Conservation (phyloP, 2,329 filamentous ascomycete genomes). For the Mycosphaerella sp. region DNA sequence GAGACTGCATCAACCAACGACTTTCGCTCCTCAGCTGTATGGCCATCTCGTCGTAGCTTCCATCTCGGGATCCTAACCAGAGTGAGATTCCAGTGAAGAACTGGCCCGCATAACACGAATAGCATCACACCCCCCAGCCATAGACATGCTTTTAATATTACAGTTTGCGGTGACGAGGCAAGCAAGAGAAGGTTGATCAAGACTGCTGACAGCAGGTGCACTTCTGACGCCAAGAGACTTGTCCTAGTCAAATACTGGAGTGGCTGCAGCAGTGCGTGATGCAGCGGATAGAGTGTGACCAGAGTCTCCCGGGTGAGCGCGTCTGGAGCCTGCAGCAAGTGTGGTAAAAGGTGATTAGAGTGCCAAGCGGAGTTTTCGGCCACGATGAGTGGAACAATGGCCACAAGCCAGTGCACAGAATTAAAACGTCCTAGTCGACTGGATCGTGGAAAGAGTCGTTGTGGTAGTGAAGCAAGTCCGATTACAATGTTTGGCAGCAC, state of each 20-base stretch:
- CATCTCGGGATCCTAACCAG: conserved; percentile 85
- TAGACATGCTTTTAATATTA: conserved; percentile 40
- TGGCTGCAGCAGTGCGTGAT: conserved; percentile 66
- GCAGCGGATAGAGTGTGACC: conserved; percentile 70
- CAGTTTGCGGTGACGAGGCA: conserved; percentile 54
- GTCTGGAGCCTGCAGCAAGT: conserved; percentile 17
- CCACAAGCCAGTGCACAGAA: conserved; percentile 70
- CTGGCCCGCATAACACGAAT: conserved; percentile 63
- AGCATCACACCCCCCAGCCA: conserved; percentile 64
- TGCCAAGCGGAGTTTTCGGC: conserved; percentile 40
- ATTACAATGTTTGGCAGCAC: conserved; percentile 78
- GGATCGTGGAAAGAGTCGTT: conserved; percentile 61
- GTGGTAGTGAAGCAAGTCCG: conserved; percentile 68
- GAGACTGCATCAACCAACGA: conserved; percentile 40
- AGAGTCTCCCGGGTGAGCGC: conserved; percentile 49
- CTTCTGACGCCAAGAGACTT: conserved; percentile 77
- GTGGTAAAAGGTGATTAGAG: conserved; percentile 22
- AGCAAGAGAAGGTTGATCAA: conserved; percentile 77
- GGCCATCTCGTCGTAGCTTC: conserved; percentile 63
- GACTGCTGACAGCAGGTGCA: conserved; percentile 76
- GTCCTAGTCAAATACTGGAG: conserved; percentile 79
- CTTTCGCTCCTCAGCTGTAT: conserved; percentile 39
- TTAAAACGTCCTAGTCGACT: conserved; percentile 54
- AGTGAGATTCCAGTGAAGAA: conserved; percentile 76
- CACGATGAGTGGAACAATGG: conserved; percentile 60